Evolutionary conservation across 352 stramenopile species (phyloP), one percentile per base, ranked within the genome.

Genomic region (Aphanomyces invadans): DNA sequence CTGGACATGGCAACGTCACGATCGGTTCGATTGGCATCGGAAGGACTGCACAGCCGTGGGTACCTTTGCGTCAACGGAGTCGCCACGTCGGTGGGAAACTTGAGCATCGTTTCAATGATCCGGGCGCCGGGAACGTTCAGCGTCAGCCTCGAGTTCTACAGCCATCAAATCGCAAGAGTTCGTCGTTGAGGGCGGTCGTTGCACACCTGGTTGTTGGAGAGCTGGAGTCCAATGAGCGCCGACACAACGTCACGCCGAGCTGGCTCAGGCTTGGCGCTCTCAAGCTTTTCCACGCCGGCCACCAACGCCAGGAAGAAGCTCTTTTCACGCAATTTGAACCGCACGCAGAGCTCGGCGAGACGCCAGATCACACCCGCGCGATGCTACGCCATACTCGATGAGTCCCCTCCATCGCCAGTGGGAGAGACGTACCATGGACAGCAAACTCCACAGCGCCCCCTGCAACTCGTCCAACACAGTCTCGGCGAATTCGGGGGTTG

Each of bases 61-160:
- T 54, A 54, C 46, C 46, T 80, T 33, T 80, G 69, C 65, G 87
- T 89, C 12, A 70, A 44, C 46, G 71, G 64, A 60, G 85, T 55
- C 62, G 74, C 81, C 7, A 81, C 71, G 32, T 52, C 74, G 48
- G 80, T 73, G 44, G 83, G 76, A 7, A 90, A 86, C 68, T 87
- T 71, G 67, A 89, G 72, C 48, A 90, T 59, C 66, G 89, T 79
- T 54, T 80, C 73, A 15, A 92, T 71, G 69, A 92, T 86, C 49
- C 86, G 86, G 19, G 84, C 84, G 25, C 84, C 82, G 72, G 89
- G 79, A 32, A 90, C 81, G 51, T 92, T 90, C 42, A 92, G 61
- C 26, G 88, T 77, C 25, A 90, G 64, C 63, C 89, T 88, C 17
- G 48, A 46, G 28, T 76, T 73, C 31, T 65, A 80, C 15, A 62